These are phyloP conservation scores for Tetrahymena elliotti DNA, from an alignment of 73 alveolate genomes.

Conservation along the genomic window DNA sequence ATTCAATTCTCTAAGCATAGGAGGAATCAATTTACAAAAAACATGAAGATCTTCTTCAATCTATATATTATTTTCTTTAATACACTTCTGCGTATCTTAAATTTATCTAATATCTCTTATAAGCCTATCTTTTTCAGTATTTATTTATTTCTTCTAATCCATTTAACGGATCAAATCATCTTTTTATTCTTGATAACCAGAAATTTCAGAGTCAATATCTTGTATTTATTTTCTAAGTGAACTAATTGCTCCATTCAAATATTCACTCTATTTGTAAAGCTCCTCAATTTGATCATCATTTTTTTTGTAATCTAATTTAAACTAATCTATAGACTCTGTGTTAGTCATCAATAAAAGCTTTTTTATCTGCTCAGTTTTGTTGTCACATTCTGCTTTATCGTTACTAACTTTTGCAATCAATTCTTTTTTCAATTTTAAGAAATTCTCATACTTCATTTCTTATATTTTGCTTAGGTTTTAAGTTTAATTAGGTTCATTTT, in stretches of 20 bases:
- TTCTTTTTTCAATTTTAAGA: neutral
- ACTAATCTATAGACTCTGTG: neutral
- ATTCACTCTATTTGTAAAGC: neutral
- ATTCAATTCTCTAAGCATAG: neutral
- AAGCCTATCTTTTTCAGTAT: neutral
- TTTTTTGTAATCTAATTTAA: neutral
- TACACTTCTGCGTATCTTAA: neutral
- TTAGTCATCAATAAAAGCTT: neutral
- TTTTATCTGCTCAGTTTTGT: neutral
- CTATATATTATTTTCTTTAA: neutral
- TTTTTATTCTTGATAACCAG: neutral
- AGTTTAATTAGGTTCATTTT: neutral
- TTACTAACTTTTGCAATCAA: neutral
- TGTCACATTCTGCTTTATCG: neutral
- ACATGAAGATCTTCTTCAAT: neutral
- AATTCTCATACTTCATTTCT: neutral
- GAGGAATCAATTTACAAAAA: neutral
- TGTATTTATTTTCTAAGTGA: neutral
- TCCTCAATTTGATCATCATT: neutral
- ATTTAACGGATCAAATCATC: neutral
- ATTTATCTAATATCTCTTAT: neutral
- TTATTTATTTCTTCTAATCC: neutral
- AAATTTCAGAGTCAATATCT: neutral
- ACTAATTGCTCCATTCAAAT: neutral
- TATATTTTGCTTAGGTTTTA: neutral